phyloP scores from a whole-genome alignment of 2,329 filamentous ascomycete species.

The Trichoderma guizhouense region DNA sequence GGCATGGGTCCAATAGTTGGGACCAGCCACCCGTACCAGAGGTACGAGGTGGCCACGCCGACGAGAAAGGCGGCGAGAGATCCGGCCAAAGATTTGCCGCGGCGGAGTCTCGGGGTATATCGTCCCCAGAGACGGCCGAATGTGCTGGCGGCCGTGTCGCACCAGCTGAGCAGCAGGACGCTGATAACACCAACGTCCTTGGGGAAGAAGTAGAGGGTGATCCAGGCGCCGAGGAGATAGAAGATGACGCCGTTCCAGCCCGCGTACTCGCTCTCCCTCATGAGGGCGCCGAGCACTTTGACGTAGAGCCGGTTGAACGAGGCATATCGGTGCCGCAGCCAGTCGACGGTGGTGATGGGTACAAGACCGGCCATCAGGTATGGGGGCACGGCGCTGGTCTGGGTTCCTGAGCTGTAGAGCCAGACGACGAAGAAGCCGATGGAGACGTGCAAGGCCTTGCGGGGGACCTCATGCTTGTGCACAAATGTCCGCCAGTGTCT shows the following conservation, averaged over 20 bases:
- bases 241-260: conserved; percentile 97
- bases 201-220: conserved; percentile 79
- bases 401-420: conserved; percentile 76
- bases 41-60: conserved; percentile 75
- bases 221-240: conserved; percentile 88
- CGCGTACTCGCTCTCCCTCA: conserved; percentile 93
- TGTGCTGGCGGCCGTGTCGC: conserved; percentile 93
- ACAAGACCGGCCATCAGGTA: conserved; percentile 77
- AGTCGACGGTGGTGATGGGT: conserved; percentile 78
- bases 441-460: conserved; percentile 89
- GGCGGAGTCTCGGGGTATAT: conserved; percentile 80
- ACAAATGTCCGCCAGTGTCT: conserved; percentile 86
- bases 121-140: conserved; percentile 86
- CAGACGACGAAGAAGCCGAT: conserved; percentile 92
- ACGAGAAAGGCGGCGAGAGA: conserved; percentile 79
- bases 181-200: conserved; percentile 91
- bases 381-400: conserved; percentile 75
- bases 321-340: conserved; percentile 77
- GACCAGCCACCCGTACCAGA: conserved; percentile 86
- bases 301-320: conserved; percentile 87
- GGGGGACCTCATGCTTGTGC: conserved; percentile 94
- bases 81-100: conserved; percentile 88
- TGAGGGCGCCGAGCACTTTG: conserved; percentile 76
- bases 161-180: conserved; percentile 91
- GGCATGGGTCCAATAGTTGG: conserved; percentile 64